phyloP scores from a whole-genome alignment of 805 yeast species.

The Metschnikowia colocasiae region DNA sequence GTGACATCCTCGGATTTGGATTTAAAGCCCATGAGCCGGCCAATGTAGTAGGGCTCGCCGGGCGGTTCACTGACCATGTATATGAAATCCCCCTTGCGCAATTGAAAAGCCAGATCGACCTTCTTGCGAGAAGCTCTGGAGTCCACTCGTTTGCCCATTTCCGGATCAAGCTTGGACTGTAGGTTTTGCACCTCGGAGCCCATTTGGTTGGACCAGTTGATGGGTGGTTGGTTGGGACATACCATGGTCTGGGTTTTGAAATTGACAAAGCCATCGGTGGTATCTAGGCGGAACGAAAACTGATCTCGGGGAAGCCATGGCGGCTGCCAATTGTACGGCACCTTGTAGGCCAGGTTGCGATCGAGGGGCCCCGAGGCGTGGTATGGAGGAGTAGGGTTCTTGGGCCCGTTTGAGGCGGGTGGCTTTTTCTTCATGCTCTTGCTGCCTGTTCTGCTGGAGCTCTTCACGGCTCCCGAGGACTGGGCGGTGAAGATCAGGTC shows the following conservation, averaged over 20 bases:
- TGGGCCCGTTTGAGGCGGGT: constrained; percentile 6
- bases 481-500: constrained; percentile 7
- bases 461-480: constrained; percentile 2
- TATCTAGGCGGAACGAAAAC: constrained; percentile 43
- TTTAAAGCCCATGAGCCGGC: constrained; percentile 71
- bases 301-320: constrained; percentile 30
- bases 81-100: constrained; percentile 61
- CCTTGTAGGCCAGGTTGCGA: constrained; percentile 2
- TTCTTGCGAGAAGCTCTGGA: constrained; percentile 7
- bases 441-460: constrained; percentile 2
- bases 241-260: constrained; percentile 32
- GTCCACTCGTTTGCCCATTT: constrained; percentile 11
- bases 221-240: constrained; percentile 32
- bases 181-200: constrained; percentile 9
- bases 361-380: background rate
- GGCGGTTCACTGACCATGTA: constrained; percentile 90
- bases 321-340: constrained; percentile 48
- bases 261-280: constrained; percentile 42
- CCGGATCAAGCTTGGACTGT: constrained; percentile 9
- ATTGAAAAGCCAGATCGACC: constrained; percentile 25
- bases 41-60: constrained; percentile 90
- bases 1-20: constrained; percentile 7
- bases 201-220: constrained; percentile 3
- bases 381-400: constrained; percentile 6
- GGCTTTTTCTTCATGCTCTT: background rate